A percentile compares a stretch with the other conserved stretches of the same genome.
Evolutionary conservation across 805 yeast species (phyloP).

Genomic region (Zygosaccharomyces kombuchaensis): DNA sequence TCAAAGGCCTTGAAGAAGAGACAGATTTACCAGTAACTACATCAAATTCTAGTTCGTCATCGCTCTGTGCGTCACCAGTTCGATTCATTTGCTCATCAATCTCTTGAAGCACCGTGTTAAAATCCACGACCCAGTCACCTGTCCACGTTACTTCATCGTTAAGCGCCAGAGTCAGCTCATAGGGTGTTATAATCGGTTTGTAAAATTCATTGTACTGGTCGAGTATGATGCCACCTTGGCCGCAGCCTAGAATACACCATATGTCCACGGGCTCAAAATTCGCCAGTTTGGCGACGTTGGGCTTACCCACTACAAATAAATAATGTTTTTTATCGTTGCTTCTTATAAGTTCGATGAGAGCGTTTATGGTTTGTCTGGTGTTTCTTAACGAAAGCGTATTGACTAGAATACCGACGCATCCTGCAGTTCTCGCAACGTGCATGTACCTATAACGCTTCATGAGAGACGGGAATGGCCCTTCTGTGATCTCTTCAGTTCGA

Average conservation of each 20-base stretch:
- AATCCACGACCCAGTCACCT: slow-evolving; percentile 88
- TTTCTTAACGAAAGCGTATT: slow-evolving; percentile 82
- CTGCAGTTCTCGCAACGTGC: slow-evolving; percentile 86
- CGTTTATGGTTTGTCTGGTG: slow-evolving; percentile 62
- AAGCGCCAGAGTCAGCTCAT: slow-evolving; percentile 79
- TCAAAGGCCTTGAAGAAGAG: slow-evolving; percentile 68
- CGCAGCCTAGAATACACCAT: slow-evolving; percentile 95
- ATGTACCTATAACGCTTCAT: slow-evolving; percentile 80
- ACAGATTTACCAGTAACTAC: slow-evolving; percentile 80
- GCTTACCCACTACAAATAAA: slow-evolving; percentile 94
- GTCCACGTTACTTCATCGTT: slow-evolving; percentile 79
- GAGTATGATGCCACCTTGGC: slow-evolving; percentile 84
- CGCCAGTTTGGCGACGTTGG: slow-evolving; percentile 94
- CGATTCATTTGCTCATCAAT: slow-evolving; percentile 35
- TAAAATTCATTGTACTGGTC: slow-evolving; percentile 76
- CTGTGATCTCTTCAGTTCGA: slow-evolving; percentile 22
- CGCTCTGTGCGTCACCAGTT: slow-evolving; percentile 26
- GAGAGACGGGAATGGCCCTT: slow-evolving; percentile 72
- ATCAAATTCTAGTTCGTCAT: slow-evolving; percentile 77
- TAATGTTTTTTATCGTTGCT: slow-evolving; percentile 87
- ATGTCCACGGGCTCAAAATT: slow-evolving; percentile 91
- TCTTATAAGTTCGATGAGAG: slow-evolving; percentile 55
- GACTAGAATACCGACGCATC: slow-evolving; percentile 85
- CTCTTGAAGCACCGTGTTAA: slow-evolving; percentile 47
- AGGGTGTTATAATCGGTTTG: slow-evolving; percentile 91